These are phyloP conservation scores for Lactifluus piperatus DNA, from an alignment of 768 basidiomycete species.

Conservation along the genomic window DNA sequence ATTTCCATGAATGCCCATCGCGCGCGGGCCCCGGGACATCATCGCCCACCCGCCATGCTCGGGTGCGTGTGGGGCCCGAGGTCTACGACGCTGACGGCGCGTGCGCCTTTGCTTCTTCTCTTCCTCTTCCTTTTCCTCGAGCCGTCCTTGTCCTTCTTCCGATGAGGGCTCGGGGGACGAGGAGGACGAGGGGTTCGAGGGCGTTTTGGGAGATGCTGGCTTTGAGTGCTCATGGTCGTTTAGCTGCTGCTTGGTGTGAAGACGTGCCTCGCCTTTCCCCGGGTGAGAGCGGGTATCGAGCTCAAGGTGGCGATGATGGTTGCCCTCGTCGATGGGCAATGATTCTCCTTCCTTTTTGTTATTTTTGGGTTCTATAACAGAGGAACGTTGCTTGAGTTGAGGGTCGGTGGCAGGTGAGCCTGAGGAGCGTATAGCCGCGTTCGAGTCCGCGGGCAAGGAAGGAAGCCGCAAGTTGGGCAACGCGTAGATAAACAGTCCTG, in stretches of 20 bases:
- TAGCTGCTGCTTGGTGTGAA: background rate
- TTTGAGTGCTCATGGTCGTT: background rate
- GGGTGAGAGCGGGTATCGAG: background rate
- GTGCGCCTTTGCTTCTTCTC: background rate
- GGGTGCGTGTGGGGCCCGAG: background rate
- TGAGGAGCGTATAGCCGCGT: too few relatives aligned
- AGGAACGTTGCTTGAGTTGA: too few relatives aligned
- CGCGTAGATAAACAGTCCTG: slow-evolving; percentile 6
- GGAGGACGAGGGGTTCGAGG: too few relatives aligned
- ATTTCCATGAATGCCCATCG: too few relatives aligned
- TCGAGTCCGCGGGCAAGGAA: too few relatives aligned
- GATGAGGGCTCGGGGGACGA: background rate
- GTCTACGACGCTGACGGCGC: background rate
- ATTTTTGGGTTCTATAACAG: too few relatives aligned
- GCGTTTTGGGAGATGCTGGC: background rate
- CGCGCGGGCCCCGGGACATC: background rate
- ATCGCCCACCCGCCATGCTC: background rate
- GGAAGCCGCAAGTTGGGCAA: background rate
- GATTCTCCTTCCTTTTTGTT: background rate
- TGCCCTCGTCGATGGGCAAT: background rate
- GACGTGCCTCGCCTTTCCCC: background rate
- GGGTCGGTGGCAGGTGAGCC: too few relatives aligned
- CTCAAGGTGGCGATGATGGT: too few relatives aligned
- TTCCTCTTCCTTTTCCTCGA: too few relatives aligned
- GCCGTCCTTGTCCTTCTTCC: background rate